phyloP scores from a whole-genome alignment of 2,329 filamentous ascomycete genomes.

The Neobulgaria alba region DNA sequence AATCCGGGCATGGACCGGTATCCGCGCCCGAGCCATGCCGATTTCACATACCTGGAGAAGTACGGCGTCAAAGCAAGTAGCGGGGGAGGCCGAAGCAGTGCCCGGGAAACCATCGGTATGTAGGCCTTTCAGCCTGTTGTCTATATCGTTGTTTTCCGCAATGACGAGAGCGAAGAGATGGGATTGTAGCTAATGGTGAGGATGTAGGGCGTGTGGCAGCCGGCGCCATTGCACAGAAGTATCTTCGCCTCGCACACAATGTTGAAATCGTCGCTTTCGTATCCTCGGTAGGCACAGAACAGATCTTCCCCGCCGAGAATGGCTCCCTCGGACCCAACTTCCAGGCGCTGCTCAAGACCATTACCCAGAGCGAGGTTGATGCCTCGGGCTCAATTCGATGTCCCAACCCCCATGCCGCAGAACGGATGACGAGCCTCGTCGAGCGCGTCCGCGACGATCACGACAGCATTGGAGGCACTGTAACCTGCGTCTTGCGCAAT shows the following conservation, averaged over 20 bases:
- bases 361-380: slow-evolving; percentile 73
- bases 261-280: slow-evolving; percentile 90
- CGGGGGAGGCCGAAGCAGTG: slow-evolving; percentile 82
- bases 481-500: slow-evolving; percentile 88
- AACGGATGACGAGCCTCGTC: slow-evolving; percentile 71
- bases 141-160: neutral
- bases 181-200: neutral
- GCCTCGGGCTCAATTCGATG: slow-evolving; percentile 79
- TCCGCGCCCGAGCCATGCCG: slow-evolving; percentile 86
- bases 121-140: neutral
- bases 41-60: slow-evolving; percentile 96
- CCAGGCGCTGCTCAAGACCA: slow-evolving; percentile 60
- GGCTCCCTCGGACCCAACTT: slow-evolving; percentile 71
- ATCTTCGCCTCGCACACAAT: slow-evolving; percentile 69
- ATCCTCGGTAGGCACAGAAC: slow-evolving; percentile 70
- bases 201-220: slow-evolving; percentile 68
- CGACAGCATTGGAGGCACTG: slow-evolving; percentile 90
- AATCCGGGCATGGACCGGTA: slow-evolving; percentile 83
- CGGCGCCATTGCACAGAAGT: slow-evolving; percentile 89
- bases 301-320: slow-evolving; percentile 67
- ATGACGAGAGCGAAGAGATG: neutral
- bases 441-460: slow-evolving; percentile 67
- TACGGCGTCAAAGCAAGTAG: slow-evolving; percentile 90
- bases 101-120: slow-evolving; percentile 73
- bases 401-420: slow-evolving; percentile 58